Conservation (phyloP, 2,329 filamentous ascomycete species). For the Graphium sp. region DNA sequence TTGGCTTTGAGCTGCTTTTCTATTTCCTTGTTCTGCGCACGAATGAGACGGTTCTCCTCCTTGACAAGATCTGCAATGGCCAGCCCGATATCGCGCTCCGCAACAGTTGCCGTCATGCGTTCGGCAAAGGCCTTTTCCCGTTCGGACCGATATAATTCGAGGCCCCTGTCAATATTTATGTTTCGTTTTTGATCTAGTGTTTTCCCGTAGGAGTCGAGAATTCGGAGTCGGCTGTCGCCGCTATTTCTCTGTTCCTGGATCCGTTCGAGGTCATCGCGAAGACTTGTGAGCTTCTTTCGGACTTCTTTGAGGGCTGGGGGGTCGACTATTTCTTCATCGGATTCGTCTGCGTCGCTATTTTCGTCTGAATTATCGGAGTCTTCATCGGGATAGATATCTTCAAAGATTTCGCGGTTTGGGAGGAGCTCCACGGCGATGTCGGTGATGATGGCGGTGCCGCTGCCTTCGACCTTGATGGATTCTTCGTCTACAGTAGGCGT, state of each 20-base stretch:
- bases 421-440: slow-evolving; percentile 45
- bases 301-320: slow-evolving; percentile 11
- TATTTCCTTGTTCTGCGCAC: slow-evolving; percentile 11
- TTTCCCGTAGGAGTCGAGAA: slow-evolving; percentile 22
- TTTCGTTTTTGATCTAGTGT: slow-evolving; percentile 16
- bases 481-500: slow-evolving; percentile 37
- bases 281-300: slow-evolving; percentile 12
- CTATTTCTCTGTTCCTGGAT: slow-evolving; percentile 14
- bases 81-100: not conserved
- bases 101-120: slow-evolving; percentile 13
- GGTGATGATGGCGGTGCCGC: slow-evolving; percentile 34
- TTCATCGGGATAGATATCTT: slow-evolving; percentile 32
- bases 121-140: slow-evolving; percentile 23
- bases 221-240: slow-evolving; percentile 18
- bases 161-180: slow-evolving; percentile 16
- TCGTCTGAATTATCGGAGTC: slow-evolving; percentile 13
- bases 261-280: slow-evolving; percentile 13
- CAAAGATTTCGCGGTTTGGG: slow-evolving; percentile 33
- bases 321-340: slow-evolving; percentile 9
- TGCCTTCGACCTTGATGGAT: slow-evolving; percentile 44
- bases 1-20: slow-evolving; percentile 13
- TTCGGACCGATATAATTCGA: slow-evolving; percentile 23
- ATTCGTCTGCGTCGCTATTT: slow-evolving; percentile 6
- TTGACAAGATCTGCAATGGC: too few relatives aligned
- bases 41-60: slow-evolving; percentile 14